These are phyloP conservation scores for Neonothopanus nambi DNA, from an alignment of 1,284 basidiomycete genomes.

Conservation along the genomic window DNA sequence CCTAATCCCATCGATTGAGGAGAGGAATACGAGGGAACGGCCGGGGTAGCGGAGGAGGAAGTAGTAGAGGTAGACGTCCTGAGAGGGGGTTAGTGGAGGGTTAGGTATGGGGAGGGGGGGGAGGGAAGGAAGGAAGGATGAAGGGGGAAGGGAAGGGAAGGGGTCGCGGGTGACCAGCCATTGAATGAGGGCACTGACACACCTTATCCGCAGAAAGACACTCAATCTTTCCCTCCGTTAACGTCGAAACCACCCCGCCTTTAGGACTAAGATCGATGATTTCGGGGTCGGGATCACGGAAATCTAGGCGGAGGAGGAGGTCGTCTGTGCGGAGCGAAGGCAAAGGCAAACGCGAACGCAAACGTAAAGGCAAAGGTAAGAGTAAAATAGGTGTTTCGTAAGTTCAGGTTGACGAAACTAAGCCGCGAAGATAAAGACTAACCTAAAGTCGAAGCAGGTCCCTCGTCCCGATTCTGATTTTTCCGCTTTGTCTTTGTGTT, in stretches of 20 bases:
- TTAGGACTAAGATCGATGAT: conserved; percentile 91
- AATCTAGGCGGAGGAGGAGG: conserved; percentile 87
- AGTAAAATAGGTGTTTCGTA: too few species aligned
- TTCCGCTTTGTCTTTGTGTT: too few species aligned
- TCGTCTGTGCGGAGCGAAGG: too few species aligned
- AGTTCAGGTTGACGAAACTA: too few species aligned
- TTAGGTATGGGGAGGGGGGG: too few species aligned
- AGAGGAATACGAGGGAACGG: conserved; percentile 92
- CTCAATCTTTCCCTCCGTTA: conserved; percentile 91
- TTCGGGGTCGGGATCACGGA: conserved; percentile 86
- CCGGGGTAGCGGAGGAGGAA: conserved; percentile 96
- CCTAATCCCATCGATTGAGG: conserved; percentile 94
- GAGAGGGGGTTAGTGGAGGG: too few species aligned
- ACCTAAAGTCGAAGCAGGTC: conserved; percentile 73
- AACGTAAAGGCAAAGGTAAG: too few species aligned
- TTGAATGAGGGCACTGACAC: conserved; percentile 20
- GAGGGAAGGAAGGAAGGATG: too few species aligned
- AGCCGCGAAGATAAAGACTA: too few species aligned
- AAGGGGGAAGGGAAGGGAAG: too few species aligned
- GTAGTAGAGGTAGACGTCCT: conserved; percentile 96
- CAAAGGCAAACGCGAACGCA: too few species aligned
- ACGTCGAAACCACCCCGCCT: conserved; percentile 79
- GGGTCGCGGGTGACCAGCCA: too few species aligned
- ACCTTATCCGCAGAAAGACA: conserved; percentile 90
- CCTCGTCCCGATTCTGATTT: conserved; percentile 38